Percentiles rank a stretch among this genome's conserved stretches.
Conservation (phyloP, 78 protist species). For the Diacronema lutheri region DNA sequence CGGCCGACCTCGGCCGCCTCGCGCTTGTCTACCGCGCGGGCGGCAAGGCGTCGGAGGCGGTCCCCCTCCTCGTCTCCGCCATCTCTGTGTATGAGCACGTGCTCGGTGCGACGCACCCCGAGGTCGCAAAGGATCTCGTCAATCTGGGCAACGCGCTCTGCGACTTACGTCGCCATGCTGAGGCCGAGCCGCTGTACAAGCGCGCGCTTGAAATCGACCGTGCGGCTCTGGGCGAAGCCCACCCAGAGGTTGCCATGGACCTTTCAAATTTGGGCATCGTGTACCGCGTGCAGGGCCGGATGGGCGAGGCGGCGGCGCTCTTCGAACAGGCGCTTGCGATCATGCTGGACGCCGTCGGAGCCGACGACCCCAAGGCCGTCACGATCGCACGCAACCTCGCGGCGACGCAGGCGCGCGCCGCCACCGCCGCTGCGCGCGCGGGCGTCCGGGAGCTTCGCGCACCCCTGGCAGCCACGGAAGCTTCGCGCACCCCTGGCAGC, state of each 20-base stretch:
- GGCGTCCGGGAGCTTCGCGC: no score
- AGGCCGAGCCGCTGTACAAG: neutral
- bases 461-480: no score
- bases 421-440: no score
- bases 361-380: neutral
- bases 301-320: neutral
- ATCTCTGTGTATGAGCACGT: neutral
- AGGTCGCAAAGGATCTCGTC: neutral
- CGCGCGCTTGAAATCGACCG: neutral
- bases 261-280: neutral
- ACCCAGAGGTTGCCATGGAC: neutral
- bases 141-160: neutral
- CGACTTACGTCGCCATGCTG: neutral
- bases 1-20: neutral
- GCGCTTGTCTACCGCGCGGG: neutral
- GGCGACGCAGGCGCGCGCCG: no score
- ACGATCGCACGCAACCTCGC: neutral
- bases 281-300: slow-evolving; percentile 3
- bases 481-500: no score
- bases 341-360: neutral
- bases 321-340: neutral
- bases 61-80: neutral
- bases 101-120: neutral
- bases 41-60: neutral
- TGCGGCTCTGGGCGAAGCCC: neutral